These are phyloP conservation scores for Plasmodium gaboni DNA, from an alignment of 169 alveolate genomes.

Conservation along the genomic window DNA sequence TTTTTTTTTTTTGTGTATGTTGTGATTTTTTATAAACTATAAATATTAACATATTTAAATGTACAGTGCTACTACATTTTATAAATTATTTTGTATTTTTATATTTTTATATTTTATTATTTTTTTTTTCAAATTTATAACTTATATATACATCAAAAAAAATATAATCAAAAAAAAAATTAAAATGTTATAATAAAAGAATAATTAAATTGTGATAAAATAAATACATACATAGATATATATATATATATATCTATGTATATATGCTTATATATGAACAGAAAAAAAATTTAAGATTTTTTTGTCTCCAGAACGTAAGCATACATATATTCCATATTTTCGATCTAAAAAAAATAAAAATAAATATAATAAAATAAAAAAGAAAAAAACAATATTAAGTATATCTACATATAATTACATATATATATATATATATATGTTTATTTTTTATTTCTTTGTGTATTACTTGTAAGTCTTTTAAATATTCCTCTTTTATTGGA, in stretches of 20 bases:
- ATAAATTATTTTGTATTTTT: background rate
- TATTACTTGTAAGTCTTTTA: conserved; percentile 31
- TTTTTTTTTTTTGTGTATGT: background rate
- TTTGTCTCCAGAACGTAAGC: conserved; percentile 61
- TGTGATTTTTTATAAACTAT: conserved; percentile 12
- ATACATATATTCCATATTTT: conserved; percentile 35
- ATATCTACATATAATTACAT: background rate
- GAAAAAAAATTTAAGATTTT: background rate
- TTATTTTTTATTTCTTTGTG: background rate
- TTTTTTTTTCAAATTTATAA: background rate
- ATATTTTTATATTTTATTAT: background rate
- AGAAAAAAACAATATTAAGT: background rate
- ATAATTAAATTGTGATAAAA: background rate
- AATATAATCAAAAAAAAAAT: conserved; percentile 3
- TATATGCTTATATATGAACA: background rate
- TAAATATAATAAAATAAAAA: background rate
- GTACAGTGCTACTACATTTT: conserved; percentile 3
- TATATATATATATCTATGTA: background rate
- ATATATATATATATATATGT: background rate
- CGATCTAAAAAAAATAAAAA: conserved; percentile 27
- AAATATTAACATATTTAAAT: background rate
- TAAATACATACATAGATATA: background rate
- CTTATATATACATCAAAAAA: conserved; percentile 9
- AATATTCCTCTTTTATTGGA: conserved; percentile 53
- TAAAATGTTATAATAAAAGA: background rate